phyloP scores from a whole-genome alignment of 1,284 basidiomycete species.

The Takashimella tepidaria region DNA sequence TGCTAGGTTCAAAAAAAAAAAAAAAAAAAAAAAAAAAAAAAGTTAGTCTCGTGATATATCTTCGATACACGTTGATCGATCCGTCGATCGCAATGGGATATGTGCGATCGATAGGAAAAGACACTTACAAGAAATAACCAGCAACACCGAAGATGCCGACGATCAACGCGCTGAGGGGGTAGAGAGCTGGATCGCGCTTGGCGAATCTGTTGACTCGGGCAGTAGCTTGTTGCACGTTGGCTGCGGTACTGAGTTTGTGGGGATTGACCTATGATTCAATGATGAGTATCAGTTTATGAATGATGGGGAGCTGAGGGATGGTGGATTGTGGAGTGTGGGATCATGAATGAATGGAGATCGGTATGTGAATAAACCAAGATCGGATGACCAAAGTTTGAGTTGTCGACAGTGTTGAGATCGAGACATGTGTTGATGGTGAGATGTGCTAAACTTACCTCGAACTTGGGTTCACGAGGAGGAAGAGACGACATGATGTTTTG shows the following conservation, averaged over 20 bases:
- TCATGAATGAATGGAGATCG: background rate
- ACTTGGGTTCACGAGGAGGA: slow-evolving; percentile 17
- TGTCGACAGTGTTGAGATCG: slow-evolving; percentile 6
- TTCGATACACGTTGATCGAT: no score
- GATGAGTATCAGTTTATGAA: slow-evolving; percentile 7
- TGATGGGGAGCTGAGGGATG: slow-evolving; percentile 1
- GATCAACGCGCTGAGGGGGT: slow-evolving; percentile 44
- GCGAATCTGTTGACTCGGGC: slow-evolving; percentile 45
- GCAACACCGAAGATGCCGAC: slow-evolving; percentile 38
- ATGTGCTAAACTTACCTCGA: slow-evolving; percentile 9
- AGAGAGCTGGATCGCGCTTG: slow-evolving; percentile 47
- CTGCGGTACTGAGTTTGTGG: slow-evolving; percentile 33
- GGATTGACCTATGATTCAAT: slow-evolving; percentile 26
- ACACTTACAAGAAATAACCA: slow-evolving; percentile 37
- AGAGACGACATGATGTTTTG: slow-evolving; percentile 18
- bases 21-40: background rate
- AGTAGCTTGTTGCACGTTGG: slow-evolving; percentile 40
- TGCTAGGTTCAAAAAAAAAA: slow-evolving; percentile 16
- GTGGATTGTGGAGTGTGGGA: background rate
- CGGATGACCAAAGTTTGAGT: no score
- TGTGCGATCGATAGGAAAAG: background rate
- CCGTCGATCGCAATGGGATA: no score
- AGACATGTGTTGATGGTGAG: background rate
- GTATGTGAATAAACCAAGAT: slow-evolving; percentile 1
- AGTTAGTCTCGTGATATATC: no score